Conservation (phyloP, 2,329 filamentous ascomycete genomes). For the Fusarium sp. region DNA sequence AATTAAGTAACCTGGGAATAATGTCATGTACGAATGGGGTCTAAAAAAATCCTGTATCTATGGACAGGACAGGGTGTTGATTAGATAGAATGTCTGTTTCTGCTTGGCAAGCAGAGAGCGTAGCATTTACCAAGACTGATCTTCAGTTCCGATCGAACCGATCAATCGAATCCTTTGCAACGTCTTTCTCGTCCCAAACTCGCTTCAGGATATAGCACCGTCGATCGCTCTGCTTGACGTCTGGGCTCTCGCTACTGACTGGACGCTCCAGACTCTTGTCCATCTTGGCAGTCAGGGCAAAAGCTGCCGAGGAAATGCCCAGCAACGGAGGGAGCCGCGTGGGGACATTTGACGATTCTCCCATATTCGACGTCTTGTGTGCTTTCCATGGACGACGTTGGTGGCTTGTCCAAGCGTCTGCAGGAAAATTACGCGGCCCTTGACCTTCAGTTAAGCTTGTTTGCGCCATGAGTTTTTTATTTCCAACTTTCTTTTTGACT, state of each 20-base stretch:
- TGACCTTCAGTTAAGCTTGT: conserved; percentile 34
- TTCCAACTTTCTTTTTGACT: conserved; percentile 1
- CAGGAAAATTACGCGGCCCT: conserved; percentile 7
- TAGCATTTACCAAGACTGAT: neutral
- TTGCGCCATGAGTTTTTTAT: conserved; percentile 16
- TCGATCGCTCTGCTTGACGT: neutral
- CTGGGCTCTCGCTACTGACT: neutral
- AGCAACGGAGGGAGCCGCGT: neutral
- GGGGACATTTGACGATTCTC: neutral
- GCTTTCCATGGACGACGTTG: neutral
- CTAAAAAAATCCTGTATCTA: neutral
- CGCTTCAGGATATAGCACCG: neutral
- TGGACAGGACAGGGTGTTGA: neutral
- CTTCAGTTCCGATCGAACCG: conserved; percentile 2
- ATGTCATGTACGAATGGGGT: neutral
- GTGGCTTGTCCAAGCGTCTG: neutral
- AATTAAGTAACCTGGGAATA: neutral
- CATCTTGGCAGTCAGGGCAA: neutral
- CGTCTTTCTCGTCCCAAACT: neutral
- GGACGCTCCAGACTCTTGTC: neutral
- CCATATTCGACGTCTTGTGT: neutral
- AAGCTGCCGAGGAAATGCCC: neutral
- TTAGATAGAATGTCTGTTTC: neutral
- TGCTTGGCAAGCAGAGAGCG: neutral
- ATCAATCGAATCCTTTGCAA: conserved; percentile 7